phyloP scores from a whole-genome alignment of 371 early-diverging fungal genomes.

The Fennellomyces sp. region DNA sequence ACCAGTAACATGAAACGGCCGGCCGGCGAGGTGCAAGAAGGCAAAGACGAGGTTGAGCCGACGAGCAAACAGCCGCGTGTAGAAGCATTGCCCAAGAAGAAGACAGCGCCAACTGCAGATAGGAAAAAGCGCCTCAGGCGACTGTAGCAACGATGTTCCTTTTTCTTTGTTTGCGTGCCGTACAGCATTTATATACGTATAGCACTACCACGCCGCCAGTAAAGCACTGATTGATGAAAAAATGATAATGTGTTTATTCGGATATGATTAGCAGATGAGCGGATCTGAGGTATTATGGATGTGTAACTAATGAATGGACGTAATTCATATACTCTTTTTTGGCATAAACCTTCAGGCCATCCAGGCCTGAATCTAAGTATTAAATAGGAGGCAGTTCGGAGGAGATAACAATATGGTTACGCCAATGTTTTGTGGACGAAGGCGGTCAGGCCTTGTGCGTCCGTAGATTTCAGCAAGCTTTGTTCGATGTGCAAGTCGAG shows the following conservation, averaged over 20 bases:
- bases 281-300: too few relatives aligned
- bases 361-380: background rate
- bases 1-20: constrained; percentile 4
- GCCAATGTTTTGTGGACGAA: constrained; percentile 34
- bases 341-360: background rate
- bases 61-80: constrained; percentile 3
- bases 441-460: constrained; percentile 27
- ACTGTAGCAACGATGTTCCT: too few relatives aligned
- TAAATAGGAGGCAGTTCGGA: background rate
- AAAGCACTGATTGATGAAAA: too few relatives aligned
- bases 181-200: too few relatives aligned
- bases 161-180: too few relatives aligned
- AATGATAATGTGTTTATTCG: too few relatives aligned
- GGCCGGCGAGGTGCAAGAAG: constrained; percentile 4
- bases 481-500: constrained; percentile 44
- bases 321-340: constrained; percentile 4
- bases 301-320: too few relatives aligned
- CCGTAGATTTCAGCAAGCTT: constrained; percentile 30
- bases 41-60: constrained; percentile 8
- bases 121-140: constrained; percentile 26
- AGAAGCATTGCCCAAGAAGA: constrained; percentile 10
- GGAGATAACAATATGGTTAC: background rate
- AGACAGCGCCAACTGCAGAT: constrained; percentile 15
- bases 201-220: too few relatives aligned
- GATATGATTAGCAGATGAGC: too few relatives aligned